A percentile compares a stretch with the other conserved stretches of the same genome.
Evolutionary conservation across 73 alveolate species (phyloP).

Genomic region (Effrenium voratum): DNA sequence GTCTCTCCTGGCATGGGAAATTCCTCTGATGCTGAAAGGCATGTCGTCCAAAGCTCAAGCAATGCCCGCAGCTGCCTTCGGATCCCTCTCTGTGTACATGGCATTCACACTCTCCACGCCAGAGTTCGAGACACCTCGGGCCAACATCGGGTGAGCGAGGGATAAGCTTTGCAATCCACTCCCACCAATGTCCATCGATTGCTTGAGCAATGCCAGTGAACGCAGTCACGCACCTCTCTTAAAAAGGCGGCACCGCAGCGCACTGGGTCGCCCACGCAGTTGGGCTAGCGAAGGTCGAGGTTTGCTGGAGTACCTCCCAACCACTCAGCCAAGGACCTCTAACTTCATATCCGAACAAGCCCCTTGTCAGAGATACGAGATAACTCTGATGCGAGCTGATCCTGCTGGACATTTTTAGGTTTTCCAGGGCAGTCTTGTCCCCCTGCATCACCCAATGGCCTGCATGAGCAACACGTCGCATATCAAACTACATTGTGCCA

Average conservation of each 20-base stretch:
- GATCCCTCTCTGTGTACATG: conserved; percentile 46
- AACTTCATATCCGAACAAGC: not conserved
- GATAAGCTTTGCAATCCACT: not conserved
- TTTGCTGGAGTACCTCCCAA: conserved; percentile 38
- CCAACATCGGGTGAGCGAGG: not conserved
- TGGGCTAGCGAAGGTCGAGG: conserved; percentile 28
- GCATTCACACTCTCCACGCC: conserved; percentile 55
- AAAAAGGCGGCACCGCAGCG: no score
- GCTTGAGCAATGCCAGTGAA: no score
- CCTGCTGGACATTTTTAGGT: no score
- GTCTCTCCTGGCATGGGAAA: not conserved
- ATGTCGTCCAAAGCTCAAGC: not conserved
- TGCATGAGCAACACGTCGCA: no score
- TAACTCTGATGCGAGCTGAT: no score
- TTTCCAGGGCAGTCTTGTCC: no score
- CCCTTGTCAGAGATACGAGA: not conserved
- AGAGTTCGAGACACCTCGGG: conserved; percentile 57
- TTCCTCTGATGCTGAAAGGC: not conserved
- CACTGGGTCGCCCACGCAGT: conserved; percentile 37
- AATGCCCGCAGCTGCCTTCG: not conserved
- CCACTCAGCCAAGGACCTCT: not conserved
- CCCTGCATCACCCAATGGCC: no score
- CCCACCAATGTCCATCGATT: no score
- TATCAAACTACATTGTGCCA: no score
- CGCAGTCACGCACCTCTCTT: no score